These are phyloP conservation scores for Penicillium thymicola DNA, from an alignment of 2,329 filamentous ascomycete genomes.

Conservation along the genomic window DNA sequence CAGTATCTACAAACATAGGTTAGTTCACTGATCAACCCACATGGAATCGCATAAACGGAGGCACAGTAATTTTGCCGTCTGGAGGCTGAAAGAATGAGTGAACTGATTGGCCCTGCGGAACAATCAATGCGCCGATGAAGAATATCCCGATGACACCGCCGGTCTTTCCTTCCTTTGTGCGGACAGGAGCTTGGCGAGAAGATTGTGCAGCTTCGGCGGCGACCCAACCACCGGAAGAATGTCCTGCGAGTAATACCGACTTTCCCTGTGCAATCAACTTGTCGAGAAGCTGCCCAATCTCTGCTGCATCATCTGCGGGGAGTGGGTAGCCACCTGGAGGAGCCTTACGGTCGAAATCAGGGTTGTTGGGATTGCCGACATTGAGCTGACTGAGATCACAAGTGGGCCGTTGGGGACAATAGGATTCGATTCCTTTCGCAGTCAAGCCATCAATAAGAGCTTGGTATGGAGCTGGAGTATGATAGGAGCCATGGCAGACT, in stretches of 20 bases:
- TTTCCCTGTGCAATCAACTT: constrained; percentile 20
- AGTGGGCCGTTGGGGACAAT: constrained; percentile 36
- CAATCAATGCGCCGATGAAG: constrained; percentile 30
- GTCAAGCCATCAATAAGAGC: constrained; percentile 25
- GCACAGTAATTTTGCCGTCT: constrained; percentile 18
- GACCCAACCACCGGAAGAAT: constrained; percentile 36
- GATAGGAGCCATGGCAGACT: constrained; percentile 21
- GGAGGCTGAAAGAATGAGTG: constrained; percentile 31
- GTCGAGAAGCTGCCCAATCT: not conserved
- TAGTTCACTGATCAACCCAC: constrained; percentile 9
- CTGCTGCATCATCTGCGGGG: constrained; percentile 7
- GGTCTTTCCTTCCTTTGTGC: constrained; percentile 11
- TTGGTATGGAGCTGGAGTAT: constrained; percentile 30
- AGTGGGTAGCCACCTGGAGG: constrained; percentile 30
- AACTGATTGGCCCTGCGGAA: constrained; percentile 31
- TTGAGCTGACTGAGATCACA: constrained; percentile 55
- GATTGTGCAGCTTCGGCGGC: constrained; percentile 32
- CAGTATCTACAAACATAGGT: not conserved
- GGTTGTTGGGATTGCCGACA: constrained; percentile 53
- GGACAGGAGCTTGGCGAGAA: constrained; percentile 25
- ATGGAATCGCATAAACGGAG: constrained; percentile 30
- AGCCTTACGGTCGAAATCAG: constrained; percentile 20
- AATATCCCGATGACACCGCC: constrained; percentile 31
- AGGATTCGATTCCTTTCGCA: constrained; percentile 26
- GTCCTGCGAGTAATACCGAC: constrained; percentile 29